Evolutionary conservation across 1,284 basidiomycete species (phyloP).

Genomic region (Cutaneotrichosporon arboriforme): DNA sequence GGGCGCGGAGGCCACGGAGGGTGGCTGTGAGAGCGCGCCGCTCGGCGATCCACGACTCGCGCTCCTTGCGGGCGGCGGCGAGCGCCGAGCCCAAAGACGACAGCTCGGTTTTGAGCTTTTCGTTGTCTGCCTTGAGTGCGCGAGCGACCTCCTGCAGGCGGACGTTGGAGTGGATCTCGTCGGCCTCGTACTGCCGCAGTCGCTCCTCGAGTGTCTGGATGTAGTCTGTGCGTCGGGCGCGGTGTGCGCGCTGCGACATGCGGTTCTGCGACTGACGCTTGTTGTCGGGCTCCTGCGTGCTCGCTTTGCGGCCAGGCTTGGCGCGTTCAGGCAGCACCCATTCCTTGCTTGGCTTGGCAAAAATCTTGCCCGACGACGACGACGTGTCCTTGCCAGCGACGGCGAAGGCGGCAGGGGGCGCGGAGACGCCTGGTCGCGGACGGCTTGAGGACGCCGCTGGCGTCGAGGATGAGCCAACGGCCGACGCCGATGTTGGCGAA

Average conservation of each 20-base stretch:
- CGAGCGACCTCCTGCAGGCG: constrained; percentile 79
- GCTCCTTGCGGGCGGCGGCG: constrained; percentile 56
- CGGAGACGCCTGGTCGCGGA: constrained; percentile 1
- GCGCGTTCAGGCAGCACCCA: constrained; percentile 86
- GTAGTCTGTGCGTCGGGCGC: constrained; percentile 83
- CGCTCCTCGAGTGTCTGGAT: constrained; percentile 84
- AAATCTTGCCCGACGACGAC: constrained; percentile 46
- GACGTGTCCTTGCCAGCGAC: constrained; percentile 40
- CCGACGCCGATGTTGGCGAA: not conserved
- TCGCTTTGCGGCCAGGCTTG: constrained; percentile 83
- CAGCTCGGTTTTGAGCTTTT: constrained; percentile 41
- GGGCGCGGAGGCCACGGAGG: constrained; percentile 3
- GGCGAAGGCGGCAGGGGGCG: constrained; percentile 3
- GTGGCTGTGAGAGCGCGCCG: constrained; percentile 8
- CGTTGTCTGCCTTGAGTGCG: constrained; percentile 79
- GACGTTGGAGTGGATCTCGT: constrained; percentile 81
- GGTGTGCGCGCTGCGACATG: constrained; percentile 82
- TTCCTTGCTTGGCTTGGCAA: constrained; percentile 64
- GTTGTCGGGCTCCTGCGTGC: constrained; percentile 58
- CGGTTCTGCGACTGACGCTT: constrained; percentile 52
- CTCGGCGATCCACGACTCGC: constrained; percentile 17
- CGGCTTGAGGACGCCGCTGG: not conserved
- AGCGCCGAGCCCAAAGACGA: constrained; percentile 65
- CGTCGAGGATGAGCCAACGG: constrained; percentile 4
- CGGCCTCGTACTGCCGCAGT: constrained; percentile 77